Conservation (phyloP, 2,329 filamentous ascomycete genomes). For the Aspergillus phoenicis region DNA sequence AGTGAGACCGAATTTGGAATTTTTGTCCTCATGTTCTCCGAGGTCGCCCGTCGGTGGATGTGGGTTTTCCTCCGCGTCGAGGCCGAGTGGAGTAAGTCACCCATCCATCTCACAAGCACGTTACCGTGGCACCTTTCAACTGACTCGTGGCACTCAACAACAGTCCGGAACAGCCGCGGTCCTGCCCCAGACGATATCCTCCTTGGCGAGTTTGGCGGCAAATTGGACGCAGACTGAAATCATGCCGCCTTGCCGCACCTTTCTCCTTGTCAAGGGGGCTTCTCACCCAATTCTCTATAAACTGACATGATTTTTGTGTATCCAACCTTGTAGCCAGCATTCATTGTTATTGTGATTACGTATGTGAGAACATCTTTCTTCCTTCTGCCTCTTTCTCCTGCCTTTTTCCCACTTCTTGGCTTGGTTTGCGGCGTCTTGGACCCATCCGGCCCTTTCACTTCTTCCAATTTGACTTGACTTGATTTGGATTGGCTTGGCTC, state of each 20-base stretch:
- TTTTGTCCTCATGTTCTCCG: slow-evolving; percentile 82
- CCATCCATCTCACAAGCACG: not conserved
- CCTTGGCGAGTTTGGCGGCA: slow-evolving; percentile 70
- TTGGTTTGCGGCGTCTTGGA: not conserved
- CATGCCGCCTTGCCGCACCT: not conserved
- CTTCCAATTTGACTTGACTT: not conserved
- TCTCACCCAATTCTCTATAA: slow-evolving; percentile 14
- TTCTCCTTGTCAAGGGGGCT: not conserved
- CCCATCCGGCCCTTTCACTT: not conserved
- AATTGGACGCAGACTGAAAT: slow-evolving; percentile 62
- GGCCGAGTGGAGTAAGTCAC: slow-evolving; percentile 77
- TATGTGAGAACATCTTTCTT: slow-evolving; percentile 6
- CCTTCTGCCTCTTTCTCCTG: not conserved
- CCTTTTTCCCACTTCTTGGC: not conserved
- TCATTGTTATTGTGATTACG: slow-evolving; percentile 12
- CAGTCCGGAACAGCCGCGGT: slow-evolving; percentile 57
- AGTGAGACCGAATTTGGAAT: slow-evolving; percentile 86
- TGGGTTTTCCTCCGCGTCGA: slow-evolving; percentile 98
- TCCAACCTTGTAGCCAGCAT: slow-evolving; percentile 27
- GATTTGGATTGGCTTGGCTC: not conserved
- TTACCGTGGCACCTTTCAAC: slow-evolving; percentile 23
- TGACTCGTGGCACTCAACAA: slow-evolving; percentile 8
- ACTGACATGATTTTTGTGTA: slow-evolving; percentile 25
- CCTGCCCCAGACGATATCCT: slow-evolving; percentile 70
- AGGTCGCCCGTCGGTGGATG: slow-evolving; percentile 86